Conservation (phyloP, 1,139 yeast genomes). For the Groenewaldozyma sp. region DNA sequence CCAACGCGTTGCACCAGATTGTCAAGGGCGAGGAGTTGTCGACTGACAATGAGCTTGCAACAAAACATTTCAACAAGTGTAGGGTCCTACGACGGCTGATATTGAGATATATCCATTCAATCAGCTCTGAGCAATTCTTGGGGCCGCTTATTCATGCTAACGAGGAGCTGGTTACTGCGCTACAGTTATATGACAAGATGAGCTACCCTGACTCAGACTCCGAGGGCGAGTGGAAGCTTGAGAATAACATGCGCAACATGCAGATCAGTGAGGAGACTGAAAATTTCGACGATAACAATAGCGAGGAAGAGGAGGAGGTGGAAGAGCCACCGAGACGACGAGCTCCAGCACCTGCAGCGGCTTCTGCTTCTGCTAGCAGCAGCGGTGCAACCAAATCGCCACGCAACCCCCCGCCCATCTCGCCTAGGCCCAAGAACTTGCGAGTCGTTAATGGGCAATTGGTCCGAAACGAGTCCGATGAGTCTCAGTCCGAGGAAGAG, state of each 20-base stretch:
- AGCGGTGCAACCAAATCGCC: slow-evolving; percentile 11
- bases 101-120: slow-evolving; percentile 70
- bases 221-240: slow-evolving; percentile 29
- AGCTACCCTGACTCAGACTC: slow-evolving; percentile 43
- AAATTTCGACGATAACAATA: slow-evolving; percentile 14
- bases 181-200: slow-evolving; percentile 56
- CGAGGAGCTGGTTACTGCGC: slow-evolving; percentile 71
- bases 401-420: slow-evolving; percentile 30
- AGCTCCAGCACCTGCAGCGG: neutral
- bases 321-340: neutral
- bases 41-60: slow-evolving; percentile 51
- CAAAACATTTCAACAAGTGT: slow-evolving; percentile 60
- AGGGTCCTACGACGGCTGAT: slow-evolving; percentile 68
- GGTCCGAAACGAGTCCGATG: neutral
- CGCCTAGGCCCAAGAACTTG: slow-evolving; percentile 22
- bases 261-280: slow-evolving; percentile 14
- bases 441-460: slow-evolving; percentile 7
- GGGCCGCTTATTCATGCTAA: slow-evolving; percentile 83
- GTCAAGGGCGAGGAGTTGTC: slow-evolving; percentile 44
- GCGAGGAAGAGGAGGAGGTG: slow-evolving; percentile 19
- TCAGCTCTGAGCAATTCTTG: slow-evolving; percentile 70
- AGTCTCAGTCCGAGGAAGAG: slow-evolving; percentile 17
- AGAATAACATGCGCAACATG: slow-evolving; percentile 12
- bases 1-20: slow-evolving; percentile 54
- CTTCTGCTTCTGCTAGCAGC: slow-evolving; percentile 12